These are phyloP conservation scores for Neurospora crassa DNA, from an alignment of 2,329 filamentous ascomycete species.

Conservation along the genomic window DNA sequence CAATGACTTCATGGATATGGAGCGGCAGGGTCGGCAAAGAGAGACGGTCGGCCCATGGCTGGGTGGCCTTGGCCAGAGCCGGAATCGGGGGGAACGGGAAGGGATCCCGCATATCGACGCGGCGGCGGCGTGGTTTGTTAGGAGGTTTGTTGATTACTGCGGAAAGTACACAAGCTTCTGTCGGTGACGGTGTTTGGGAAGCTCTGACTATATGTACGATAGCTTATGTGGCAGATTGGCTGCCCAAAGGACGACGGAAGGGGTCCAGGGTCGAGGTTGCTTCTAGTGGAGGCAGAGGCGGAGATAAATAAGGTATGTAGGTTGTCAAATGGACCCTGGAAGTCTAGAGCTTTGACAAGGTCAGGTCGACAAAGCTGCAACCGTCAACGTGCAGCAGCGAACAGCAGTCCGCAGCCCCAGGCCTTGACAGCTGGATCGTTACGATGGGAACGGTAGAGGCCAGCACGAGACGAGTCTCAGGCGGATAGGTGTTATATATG, in stretches of 20 bases:
- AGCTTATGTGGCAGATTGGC: not conserved
- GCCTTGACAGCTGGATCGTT: not conserved
- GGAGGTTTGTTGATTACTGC: not conserved
- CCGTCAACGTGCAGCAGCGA: not conserved
- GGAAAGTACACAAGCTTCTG: not conserved
- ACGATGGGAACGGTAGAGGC: not conserved
- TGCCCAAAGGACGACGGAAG: not conserved
- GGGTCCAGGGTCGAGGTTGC: not conserved
- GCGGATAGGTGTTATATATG: not conserved
- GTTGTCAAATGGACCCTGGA: not conserved
- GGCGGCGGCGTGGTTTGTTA: not conserved
- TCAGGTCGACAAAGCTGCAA: not conserved
- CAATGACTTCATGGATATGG: conserved; percentile 68
- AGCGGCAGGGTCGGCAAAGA: conserved; percentile 57
- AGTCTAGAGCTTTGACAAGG: not conserved
- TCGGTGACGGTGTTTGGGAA: not conserved
- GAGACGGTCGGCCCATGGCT: conserved; percentile 55
- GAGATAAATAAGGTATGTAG: not conserved
- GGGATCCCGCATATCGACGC: conserved; percentile 55
- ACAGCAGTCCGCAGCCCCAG: not conserved
- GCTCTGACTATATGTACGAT: not conserved
- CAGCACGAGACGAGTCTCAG: not conserved
- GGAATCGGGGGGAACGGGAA: conserved; percentile 57
- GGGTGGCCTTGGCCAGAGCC: conserved; percentile 43
- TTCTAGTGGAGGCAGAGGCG: not conserved